These are phyloP conservation scores for Rhododendron mucronatum DNA, from an alignment of 148 eudicot genomes.

Conservation along the genomic window DNA sequence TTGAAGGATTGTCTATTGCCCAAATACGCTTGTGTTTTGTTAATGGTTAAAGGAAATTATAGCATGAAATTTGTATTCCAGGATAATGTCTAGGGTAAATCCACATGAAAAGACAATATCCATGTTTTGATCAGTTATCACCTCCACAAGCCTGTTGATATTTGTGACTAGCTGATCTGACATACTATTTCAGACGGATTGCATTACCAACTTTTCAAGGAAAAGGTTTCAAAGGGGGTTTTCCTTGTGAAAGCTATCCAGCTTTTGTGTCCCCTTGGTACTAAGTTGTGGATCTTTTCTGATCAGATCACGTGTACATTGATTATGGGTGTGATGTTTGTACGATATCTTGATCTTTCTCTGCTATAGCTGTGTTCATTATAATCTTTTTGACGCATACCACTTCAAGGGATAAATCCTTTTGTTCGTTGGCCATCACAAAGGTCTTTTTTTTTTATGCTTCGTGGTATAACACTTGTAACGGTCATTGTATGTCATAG, in stretches of 20 bases:
- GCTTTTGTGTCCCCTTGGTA: background rate
- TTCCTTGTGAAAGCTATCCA: background rate
- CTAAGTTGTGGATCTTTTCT: background rate
- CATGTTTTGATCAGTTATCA: background rate
- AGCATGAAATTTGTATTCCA: background rate
- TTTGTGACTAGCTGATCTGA: background rate
- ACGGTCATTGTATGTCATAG: background rate
- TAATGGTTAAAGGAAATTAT: background rate
- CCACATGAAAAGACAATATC: background rate
- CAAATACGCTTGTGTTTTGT: background rate
- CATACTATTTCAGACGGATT: background rate
- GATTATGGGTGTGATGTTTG: background rate
- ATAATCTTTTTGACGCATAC: background rate
- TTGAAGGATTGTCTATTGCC: background rate
- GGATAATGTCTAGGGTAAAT: background rate
- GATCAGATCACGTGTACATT: background rate
- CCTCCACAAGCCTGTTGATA: background rate
- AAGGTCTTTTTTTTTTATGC: background rate
- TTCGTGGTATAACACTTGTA: background rate
- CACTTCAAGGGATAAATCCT: background rate
- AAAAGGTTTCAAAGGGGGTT: background rate
- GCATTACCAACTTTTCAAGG: background rate
- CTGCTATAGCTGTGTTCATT: too few species aligned
- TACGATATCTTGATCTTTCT: background rate
- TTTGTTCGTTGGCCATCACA: background rate